These are phyloP conservation scores for Celoporthe dispersa DNA, from an alignment of 2,329 filamentous ascomycete species.

Conservation along the genomic window DNA sequence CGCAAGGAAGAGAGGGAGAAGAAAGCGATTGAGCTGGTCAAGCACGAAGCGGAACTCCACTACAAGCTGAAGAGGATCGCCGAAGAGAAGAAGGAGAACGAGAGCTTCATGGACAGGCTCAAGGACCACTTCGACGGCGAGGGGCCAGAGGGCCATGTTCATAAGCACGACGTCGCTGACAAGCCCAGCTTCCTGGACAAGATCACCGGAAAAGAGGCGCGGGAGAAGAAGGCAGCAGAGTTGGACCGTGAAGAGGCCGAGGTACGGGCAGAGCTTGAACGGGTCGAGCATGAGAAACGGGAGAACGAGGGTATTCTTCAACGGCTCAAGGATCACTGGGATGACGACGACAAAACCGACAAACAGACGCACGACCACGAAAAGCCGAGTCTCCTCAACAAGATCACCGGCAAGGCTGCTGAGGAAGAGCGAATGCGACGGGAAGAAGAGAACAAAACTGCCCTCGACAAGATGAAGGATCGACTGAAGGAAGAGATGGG, in stretches of 20 bases:
- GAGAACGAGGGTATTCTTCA: constrained; percentile 26
- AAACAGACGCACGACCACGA: constrained; percentile 6
- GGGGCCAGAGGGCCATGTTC: not conserved
- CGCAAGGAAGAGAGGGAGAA: constrained; percentile 25
- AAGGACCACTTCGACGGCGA: constrained; percentile 19
- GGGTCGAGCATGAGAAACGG: constrained; percentile 23
- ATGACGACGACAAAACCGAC: constrained; percentile 5
- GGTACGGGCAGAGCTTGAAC: constrained; percentile 18
- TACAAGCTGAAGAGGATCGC: constrained; percentile 15
- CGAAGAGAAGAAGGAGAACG: constrained; percentile 27
- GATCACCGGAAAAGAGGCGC: constrained; percentile 21
- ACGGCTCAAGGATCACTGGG: constrained; percentile 19
- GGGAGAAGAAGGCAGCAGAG: constrained; percentile 11
- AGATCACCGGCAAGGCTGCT: constrained; percentile 25
- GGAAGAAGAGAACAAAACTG: constrained; percentile 24
- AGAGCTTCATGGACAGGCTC: constrained; percentile 24
- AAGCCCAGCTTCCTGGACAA: constrained; percentile 25
- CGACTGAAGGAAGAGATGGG: constrained; percentile 74
- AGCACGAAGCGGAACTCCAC: constrained; percentile 18
- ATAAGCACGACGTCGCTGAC: constrained; percentile 5
- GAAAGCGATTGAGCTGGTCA: constrained; percentile 19
- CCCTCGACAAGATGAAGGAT: constrained; percentile 42
- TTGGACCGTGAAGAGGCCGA: constrained; percentile 22
- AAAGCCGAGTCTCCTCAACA: constrained; percentile 22
- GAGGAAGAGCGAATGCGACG: constrained; percentile 24